A percentile compares a stretch with the other conserved stretches of the same genome.
Evolutionary conservation across 2,329 filamentous ascomycete genomes (phyloP).

Genomic region (Chrysoporthe puriensis): DNA sequence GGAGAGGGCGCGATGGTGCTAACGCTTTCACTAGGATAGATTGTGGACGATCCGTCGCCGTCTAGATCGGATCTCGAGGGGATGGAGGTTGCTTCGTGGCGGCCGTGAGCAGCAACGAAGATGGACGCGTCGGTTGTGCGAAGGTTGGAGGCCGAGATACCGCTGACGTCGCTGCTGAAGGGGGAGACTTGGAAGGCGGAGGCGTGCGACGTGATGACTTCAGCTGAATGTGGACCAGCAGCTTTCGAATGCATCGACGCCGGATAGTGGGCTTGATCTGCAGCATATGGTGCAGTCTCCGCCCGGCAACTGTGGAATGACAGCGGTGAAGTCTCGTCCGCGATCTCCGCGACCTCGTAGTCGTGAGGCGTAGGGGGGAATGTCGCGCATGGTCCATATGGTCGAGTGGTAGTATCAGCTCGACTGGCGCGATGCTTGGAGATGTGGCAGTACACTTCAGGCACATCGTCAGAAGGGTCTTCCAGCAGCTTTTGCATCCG

Average conservation of each 20-base stretch:
- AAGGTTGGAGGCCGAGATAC: not conserved
- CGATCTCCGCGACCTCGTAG: too few relatives aligned
- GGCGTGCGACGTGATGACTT: not conserved
- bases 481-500: not conserved
- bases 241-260: too few relatives aligned
- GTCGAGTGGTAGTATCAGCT: not conserved
- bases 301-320: not conserved
- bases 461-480: not conserved
- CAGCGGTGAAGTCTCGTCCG: not conserved
- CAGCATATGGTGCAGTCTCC: too few relatives aligned
- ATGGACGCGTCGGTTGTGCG: too few relatives aligned
- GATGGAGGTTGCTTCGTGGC: not conserved
- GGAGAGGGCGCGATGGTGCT: not conserved
- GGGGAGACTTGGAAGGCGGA: not conserved
- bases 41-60: not conserved
- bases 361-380: too few relatives aligned
- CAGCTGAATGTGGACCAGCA: not conserved
- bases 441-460: not conserved
- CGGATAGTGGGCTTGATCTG: too few relatives aligned
- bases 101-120: too few relatives aligned
- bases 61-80: not conserved
- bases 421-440: not conserved
- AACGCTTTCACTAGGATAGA: slow-evolving; percentile 19
- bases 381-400: not conserved
- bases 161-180: not conserved